Conservation (phyloP, 129 eudicot genomes). For the Centella asiatica region DNA sequence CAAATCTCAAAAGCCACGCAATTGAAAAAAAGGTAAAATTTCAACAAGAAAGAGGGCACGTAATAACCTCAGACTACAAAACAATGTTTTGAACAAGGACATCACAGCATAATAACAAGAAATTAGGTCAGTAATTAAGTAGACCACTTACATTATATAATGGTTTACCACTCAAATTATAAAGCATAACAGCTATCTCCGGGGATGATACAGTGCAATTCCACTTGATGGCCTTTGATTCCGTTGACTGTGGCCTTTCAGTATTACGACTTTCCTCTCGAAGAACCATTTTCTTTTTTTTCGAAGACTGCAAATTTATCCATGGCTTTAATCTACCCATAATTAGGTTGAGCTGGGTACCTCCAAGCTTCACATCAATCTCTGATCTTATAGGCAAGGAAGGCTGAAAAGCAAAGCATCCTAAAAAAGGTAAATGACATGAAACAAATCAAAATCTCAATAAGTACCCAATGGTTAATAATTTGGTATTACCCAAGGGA, state of each 20-base stretch:
- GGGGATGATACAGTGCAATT: constrained; percentile 95
- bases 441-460: not conserved
- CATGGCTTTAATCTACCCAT: constrained; percentile 64
- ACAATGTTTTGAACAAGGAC: not conserved
- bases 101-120: not conserved
- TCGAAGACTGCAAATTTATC: constrained; percentile 49
- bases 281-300: constrained; percentile 50
- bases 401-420: constrained; percentile 62
- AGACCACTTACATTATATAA: constrained; percentile 66
- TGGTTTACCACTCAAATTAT: constrained; percentile 47
- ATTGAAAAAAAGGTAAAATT: too few relatives aligned
- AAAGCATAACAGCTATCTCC: constrained; percentile 83
- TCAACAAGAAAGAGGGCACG: not conserved
- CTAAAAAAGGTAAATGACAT: constrained; percentile 26
- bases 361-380: constrained; percentile 90
- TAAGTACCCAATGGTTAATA: not conserved
- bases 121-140: not conserved
- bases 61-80: not conserved
- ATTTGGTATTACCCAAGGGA: not conserved
- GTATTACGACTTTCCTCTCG: constrained; percentile 34
- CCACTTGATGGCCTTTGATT: constrained; percentile 80
- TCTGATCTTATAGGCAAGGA: constrained; percentile 68
- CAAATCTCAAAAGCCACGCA: too few relatives aligned
- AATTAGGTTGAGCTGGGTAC: constrained; percentile 70
- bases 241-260: constrained; percentile 40